Evolutionary conservation across 148 eudicot species (phyloP).

Genomic region (Dysphania ambrosioides): DNA sequence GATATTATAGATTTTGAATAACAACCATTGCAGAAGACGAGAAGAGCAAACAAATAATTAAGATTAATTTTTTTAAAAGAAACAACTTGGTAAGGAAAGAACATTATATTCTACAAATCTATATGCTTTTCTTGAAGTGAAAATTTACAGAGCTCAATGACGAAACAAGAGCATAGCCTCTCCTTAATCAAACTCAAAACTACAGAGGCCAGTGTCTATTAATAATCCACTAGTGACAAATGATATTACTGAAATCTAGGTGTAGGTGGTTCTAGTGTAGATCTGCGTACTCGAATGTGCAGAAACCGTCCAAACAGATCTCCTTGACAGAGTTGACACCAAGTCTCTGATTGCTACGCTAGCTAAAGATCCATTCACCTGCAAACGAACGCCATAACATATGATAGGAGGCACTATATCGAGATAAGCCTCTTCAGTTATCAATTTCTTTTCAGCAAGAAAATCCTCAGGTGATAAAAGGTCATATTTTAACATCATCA

Average conservation of each 20-base stretch:
- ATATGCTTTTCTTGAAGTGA: no score
- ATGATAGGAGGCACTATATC: neutral
- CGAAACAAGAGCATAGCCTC: no score
- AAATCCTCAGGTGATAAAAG: constrained; percentile 39
- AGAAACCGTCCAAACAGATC: constrained; percentile 27
- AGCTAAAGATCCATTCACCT: constrained; percentile 61
- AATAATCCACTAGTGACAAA: no score
- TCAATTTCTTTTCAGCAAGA: constrained; percentile 19
- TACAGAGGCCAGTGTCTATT: no score
- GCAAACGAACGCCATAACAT: constrained; percentile 1
- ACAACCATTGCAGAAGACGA: no score
- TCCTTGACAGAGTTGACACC: constrained; percentile 29
- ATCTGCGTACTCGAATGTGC: constrained; percentile 56
- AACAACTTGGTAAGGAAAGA: no score
- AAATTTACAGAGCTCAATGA: no score
- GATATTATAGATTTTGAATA: no score
- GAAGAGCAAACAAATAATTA: no score
- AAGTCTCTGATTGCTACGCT: constrained; percentile 45
- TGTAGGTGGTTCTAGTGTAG: constrained; percentile 50
- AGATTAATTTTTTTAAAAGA: no score
- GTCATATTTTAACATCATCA: constrained; percentile 32
- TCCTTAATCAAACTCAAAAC: no score
- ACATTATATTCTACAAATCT: no score
- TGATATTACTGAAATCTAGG: neutral
- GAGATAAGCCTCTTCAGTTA: constrained; percentile 29